Evolutionary conservation across 257 asterid species (phyloP).

Genomic region (Prunella vulgaris): DNA sequence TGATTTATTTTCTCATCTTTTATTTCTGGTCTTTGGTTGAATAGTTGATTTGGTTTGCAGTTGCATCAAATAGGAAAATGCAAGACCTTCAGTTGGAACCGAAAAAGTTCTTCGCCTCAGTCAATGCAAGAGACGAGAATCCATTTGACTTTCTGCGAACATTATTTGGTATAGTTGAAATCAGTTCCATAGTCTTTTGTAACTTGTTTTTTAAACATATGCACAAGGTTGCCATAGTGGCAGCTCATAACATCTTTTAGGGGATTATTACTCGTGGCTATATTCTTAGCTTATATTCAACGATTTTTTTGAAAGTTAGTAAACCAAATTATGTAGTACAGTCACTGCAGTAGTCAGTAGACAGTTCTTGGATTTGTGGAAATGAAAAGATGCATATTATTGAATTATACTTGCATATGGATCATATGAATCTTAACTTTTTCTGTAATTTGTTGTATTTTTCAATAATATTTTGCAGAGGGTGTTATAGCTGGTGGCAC

Average conservation of each 20-base stretch:
- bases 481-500: conserved; percentile 93
- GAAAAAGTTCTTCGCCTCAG: conserved; percentile 62
- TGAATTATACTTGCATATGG: conserved; percentile 14
- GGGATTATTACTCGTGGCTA: neutral
- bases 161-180: conserved; percentile 51
- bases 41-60: conserved; percentile 47
- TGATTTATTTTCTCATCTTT: neutral
- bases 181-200: neutral
- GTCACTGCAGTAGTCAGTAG: neutral
- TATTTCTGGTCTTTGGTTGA: conserved; percentile 16
- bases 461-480: conserved; percentile 47
- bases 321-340: neutral
- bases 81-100: conserved; percentile 42
- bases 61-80: conserved; percentile 46
- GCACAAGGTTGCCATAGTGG: neutral
- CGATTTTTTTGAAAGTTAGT: neutral
- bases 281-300: conserved; percentile 5
- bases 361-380: conserved; percentile 2
- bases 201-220: conserved; percentile 2
- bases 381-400: neutral
- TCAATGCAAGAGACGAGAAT: conserved; percentile 48
- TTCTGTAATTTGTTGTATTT: neutral
- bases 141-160: conserved; percentile 79
- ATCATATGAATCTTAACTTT: neutral
- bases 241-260: neutral